Conservation (phyloP, 768 basidiomycete genomes). For the Lactifluus volemus region DNA sequence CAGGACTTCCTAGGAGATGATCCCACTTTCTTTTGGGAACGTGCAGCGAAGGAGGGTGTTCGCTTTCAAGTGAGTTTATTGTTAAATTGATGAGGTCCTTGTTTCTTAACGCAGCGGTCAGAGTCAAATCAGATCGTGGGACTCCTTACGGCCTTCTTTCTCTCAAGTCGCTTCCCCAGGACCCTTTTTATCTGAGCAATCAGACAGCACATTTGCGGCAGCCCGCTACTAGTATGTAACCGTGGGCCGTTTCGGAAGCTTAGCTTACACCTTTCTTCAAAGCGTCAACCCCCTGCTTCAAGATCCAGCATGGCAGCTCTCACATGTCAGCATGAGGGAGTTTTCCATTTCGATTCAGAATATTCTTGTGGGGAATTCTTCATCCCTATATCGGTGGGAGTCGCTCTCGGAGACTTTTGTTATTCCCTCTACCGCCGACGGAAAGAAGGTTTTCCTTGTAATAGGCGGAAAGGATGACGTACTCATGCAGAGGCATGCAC, state of each 20-base stretch:
- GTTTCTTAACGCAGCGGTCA: constrained; percentile 18
- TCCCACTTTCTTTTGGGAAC: constrained; percentile 1
- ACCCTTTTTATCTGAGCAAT: constrained; percentile 65
- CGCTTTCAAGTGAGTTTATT: constrained; percentile 5
- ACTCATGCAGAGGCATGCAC: constrained; percentile 45
- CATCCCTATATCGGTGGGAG: constrained; percentile 60
- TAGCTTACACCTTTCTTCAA: background rate
- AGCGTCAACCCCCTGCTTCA: constrained; percentile 44
- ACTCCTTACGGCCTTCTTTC: constrained; percentile 36
- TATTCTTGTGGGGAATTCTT: constrained; percentile 60
- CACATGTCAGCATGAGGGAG: constrained; percentile 39
- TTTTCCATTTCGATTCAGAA: constrained; percentile 46
- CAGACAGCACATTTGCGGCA: constrained; percentile 40
- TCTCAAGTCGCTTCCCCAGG: constrained; percentile 30
- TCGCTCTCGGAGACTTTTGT: constrained; percentile 44
- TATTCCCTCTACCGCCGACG: constrained; percentile 31
- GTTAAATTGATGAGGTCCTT: background rate
- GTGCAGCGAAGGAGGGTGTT: background rate
- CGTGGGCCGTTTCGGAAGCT: background rate
- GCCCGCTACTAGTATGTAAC: constrained; percentile 51
- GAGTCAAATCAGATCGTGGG: constrained; percentile 58
- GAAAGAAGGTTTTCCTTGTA: constrained; percentile 31
- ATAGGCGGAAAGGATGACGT: constrained; percentile 51
- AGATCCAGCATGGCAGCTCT: constrained; percentile 30
- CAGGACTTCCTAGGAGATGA: background rate